phyloP scores from a whole-genome alignment of 1,284 basidiomycete species.

The Trametes pubescens region DNA sequence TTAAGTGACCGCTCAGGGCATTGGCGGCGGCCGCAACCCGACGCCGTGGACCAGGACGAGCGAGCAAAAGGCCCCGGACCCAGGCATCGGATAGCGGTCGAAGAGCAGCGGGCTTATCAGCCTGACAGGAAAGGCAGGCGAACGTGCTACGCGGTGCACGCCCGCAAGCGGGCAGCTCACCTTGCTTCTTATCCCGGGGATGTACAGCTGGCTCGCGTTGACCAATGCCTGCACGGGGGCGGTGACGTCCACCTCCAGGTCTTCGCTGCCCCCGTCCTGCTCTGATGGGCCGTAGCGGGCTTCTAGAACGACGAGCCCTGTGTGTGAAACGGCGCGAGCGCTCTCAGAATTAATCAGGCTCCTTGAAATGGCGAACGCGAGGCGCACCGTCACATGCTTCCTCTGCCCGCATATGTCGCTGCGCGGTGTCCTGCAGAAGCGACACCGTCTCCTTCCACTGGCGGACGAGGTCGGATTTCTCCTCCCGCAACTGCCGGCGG shows the following conservation, averaged over 20 bases:
- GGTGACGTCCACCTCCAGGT: slow-evolving; percentile 77
- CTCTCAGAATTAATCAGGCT: slow-evolving; percentile 17
- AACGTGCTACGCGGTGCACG: slow-evolving; percentile 13
- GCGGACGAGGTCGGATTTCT: slow-evolving; percentile 61
- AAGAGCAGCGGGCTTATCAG: slow-evolving; percentile 27
- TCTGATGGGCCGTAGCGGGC: slow-evolving; percentile 73
- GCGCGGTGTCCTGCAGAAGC: slow-evolving; percentile 55
- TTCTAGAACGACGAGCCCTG: slow-evolving; percentile 78
- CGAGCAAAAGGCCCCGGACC: slow-evolving; percentile 21
- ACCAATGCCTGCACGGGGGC: slow-evolving; percentile 86
- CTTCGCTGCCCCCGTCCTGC: slow-evolving; percentile 57
- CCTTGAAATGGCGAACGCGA: slow-evolving; percentile 11
- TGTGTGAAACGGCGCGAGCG: slow-evolving; percentile 30
- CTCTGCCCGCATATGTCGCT: slow-evolving; percentile 54
- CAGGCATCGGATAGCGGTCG: slow-evolving; percentile 23
- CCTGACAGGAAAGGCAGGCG: slow-evolving; percentile 17
- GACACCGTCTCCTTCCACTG: slow-evolving; percentile 62
- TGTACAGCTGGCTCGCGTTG: slow-evolving; percentile 78
- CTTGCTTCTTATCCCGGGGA: slow-evolving; percentile 78
- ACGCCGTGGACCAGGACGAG: slow-evolving; percentile 8
- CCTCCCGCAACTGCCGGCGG: slow-evolving; percentile 61
- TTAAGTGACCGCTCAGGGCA: slow-evolving; percentile 24
- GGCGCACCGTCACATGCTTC: slow-evolving; percentile 42
- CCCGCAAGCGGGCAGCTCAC: slow-evolving; percentile 45
- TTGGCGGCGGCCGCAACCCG: slow-evolving; percentile 27